A percentile compares a stretch with the other conserved stretches of the same genome.
Conservation (phyloP, 1,284 basidiomycete genomes). For the Kwoniella shivajii region DNA sequence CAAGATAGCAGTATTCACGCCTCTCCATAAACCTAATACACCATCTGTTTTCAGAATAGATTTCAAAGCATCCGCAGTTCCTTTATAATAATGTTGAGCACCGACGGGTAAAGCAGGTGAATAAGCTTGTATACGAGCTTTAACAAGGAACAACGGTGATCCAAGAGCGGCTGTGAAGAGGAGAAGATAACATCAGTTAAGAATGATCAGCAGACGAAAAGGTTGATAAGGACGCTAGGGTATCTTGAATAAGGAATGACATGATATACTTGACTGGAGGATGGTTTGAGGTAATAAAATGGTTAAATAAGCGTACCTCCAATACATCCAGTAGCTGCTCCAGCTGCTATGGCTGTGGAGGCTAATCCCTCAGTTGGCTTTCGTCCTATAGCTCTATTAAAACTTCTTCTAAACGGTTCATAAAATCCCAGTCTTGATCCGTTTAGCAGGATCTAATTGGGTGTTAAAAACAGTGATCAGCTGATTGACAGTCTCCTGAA, state of each 20-base stretch:
- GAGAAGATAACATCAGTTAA: too few relatives aligned
- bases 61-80: slow-evolving; percentile 73
- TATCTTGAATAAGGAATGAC: neutral
- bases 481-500: too few relatives aligned
- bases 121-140: slow-evolving; percentile 97
- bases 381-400: slow-evolving; percentile 72
- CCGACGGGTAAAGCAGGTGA: slow-evolving; percentile 92
- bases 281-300: neutral
- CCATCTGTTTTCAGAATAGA: slow-evolving; percentile 80
- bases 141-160: slow-evolving; percentile 93
- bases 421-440: slow-evolving; percentile 97
- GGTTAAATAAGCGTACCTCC: slow-evolving; percentile 64
- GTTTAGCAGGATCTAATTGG: slow-evolving; percentile 77
- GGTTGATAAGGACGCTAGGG: neutral
- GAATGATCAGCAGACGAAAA: too few relatives aligned
- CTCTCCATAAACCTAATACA: slow-evolving; percentile 76
- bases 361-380: slow-evolving; percentile 67
- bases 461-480: neutral
- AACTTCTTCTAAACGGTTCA: slow-evolving; percentile 77
- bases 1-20: slow-evolving; percentile 90
- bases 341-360: slow-evolving; percentile 75
- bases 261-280: neutral
- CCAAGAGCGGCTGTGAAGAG: slow-evolving; percentile 72
- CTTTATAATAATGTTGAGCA: slow-evolving; percentile 88
- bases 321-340: slow-evolving; percentile 83